Percentiles rank a stretch among this genome's conserved stretches.
Conservation (phyloP, 2,329 filamentous ascomycete genomes). For the Cercospora zeina region DNA sequence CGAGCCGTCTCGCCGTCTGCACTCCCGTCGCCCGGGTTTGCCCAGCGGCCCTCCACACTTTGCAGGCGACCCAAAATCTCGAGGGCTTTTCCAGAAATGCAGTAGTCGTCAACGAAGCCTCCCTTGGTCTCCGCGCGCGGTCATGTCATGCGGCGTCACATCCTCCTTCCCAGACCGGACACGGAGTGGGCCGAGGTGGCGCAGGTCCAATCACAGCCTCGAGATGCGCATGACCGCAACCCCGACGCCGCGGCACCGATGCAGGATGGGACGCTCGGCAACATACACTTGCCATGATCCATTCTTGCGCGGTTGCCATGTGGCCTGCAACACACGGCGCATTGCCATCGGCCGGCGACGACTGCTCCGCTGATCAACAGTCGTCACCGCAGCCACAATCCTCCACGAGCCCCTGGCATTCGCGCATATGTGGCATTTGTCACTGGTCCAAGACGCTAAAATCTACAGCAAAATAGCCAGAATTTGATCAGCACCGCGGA, state of each 20-base stretch:
- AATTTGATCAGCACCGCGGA: slow-evolving; percentile 2
- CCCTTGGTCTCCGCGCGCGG: background rate
- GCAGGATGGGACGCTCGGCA: background rate
- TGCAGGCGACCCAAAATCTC: background rate
- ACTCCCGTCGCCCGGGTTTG: background rate
- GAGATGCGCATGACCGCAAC: background rate
- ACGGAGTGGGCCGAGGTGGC: background rate
- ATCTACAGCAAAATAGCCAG: slow-evolving; percentile 2
- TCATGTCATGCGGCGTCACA: slow-evolving; percentile 14
- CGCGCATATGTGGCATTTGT: background rate
- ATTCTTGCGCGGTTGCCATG: background rate
- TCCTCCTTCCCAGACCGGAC: slow-evolving; percentile 3
- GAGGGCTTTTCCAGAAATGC: slow-evolving; percentile 3
- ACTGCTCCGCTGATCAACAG: background rate
- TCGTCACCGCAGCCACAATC: slow-evolving; percentile 1
- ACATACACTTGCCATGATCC: background rate
- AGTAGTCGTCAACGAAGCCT: background rate
- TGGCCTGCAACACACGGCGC: background rate
- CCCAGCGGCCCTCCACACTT: background rate
- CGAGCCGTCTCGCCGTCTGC: background rate
- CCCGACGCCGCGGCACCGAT: background rate
- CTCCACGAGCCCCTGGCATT: background rate
- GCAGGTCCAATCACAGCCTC: background rate
- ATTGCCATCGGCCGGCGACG: background rate
- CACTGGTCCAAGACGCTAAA: slow-evolving; percentile 7